phyloP scores from a whole-genome alignment of 192 early-diverging fungal species.

The Phlyctochytrium planicorne region DNA sequence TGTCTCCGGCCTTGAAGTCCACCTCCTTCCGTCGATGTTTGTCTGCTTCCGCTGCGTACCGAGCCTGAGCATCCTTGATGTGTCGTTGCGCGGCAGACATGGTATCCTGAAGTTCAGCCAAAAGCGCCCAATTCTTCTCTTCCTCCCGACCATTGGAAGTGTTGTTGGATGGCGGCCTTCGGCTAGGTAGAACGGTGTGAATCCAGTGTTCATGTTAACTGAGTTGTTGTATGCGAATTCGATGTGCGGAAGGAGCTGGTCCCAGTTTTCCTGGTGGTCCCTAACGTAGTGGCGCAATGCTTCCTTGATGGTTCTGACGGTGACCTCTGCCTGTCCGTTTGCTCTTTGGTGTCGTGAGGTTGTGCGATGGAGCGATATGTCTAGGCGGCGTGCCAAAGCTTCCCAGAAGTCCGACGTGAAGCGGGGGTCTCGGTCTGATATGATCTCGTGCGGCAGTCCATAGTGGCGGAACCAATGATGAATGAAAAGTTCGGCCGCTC shows the following conservation, averaged over 20 bases:
- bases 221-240: conserved; percentile 60
- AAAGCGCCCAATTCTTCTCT: not conserved
- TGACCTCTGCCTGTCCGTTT: conserved; percentile 27
- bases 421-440: conserved; percentile 40
- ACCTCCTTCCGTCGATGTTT: too few relatives aligned
- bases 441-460: conserved; percentile 36
- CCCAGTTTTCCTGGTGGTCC: conserved; percentile 43
- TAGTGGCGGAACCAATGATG: not conserved
- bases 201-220: conserved; percentile 15
- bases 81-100: too few relatives aligned
- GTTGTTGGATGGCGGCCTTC: conserved; percentile 17
- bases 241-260: conserved; percentile 28
- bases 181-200: conserved; percentile 31
- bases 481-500: not conserved
- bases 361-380: conserved; percentile 29
- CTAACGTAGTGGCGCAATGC: conserved; percentile 29
- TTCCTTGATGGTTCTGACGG: conserved; percentile 14
- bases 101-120: too few relatives aligned
- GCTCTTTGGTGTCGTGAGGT: conserved; percentile 24
- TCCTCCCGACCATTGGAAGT: not conserved
- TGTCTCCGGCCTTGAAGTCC: too few relatives aligned
- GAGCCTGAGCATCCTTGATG: too few relatives aligned
- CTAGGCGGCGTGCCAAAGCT: conserved; percentile 11
- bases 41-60: too few relatives aligned
- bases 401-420: conserved; percentile 40